phyloP scores from a whole-genome alignment of 2,329 filamentous ascomycete genomes.

The Alternaria consortialis region DNA sequence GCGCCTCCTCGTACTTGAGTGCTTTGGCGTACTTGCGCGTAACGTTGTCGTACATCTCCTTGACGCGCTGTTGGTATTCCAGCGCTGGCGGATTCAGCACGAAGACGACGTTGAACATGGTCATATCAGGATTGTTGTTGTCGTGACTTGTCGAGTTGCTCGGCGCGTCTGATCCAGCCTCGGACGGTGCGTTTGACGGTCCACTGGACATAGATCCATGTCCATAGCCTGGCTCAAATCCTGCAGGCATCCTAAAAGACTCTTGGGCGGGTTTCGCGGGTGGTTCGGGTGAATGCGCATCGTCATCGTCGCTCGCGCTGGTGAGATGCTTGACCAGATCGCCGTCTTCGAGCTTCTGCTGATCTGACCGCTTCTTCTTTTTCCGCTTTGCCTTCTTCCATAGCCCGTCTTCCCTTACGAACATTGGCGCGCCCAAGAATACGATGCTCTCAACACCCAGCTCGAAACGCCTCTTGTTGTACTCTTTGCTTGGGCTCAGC shows the following conservation, averaged over 20 bases:
- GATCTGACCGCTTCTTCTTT: constrained; percentile 37
- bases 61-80: constrained; percentile 75
- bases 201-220: constrained; percentile 42
- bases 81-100: constrained; percentile 82
- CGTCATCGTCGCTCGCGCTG: constrained; percentile 25
- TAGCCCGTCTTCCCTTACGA: constrained; percentile 51
- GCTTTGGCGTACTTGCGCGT: constrained; percentile 93
- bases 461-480: constrained; percentile 54
- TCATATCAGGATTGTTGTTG: constrained; percentile 74
- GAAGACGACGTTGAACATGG: constrained; percentile 98
- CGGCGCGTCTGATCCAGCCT: constrained; percentile 52
- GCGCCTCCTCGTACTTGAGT: constrained; percentile 90
- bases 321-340: constrained; percentile 29
- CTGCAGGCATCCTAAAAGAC: constrained; percentile 45
- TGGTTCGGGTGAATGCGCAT: constrained; percentile 19
- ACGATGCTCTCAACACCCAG: constrained; percentile 52
- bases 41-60: constrained; percentile 87
- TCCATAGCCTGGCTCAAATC: constrained; percentile 54
- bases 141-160: constrained; percentile 56
- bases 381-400: constrained; percentile 52
- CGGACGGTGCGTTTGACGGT: constrained; percentile 43
- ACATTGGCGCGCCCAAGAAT: constrained; percentile 54
- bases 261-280: constrained; percentile 27
- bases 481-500: constrained; percentile 47
- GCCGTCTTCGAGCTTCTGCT: constrained; percentile 34